phyloP scores from a whole-genome alignment of 768 basidiomycete species.

The Tephrocybe sp. region DNA sequence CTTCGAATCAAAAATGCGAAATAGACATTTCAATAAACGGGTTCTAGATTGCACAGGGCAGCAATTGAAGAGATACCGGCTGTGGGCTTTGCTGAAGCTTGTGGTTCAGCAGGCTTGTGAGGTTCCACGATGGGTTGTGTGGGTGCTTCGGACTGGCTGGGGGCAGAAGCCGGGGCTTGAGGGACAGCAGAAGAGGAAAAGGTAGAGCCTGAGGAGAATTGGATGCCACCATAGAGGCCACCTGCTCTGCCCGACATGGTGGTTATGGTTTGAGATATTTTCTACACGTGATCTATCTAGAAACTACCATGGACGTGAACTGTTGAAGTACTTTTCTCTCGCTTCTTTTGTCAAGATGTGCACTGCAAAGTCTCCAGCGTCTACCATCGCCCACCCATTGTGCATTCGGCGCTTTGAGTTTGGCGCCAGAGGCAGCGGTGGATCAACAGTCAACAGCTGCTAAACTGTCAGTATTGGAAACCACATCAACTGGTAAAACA shows the following conservation, averaged over 20 bases:
- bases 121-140: conserved; percentile 23
- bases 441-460: conserved; percentile 58
- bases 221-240: conserved; percentile 84
- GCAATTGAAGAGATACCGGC: conserved; percentile 59
- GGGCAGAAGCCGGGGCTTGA: conserved; percentile 21
- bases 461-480: not conserved
- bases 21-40: conserved; percentile 58
- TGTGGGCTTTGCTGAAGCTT: conserved; percentile 43
- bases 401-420: conserved; percentile 60
- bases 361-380: conserved; percentile 78
- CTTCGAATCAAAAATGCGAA: conserved; percentile 45
- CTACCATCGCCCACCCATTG: conserved; percentile 84
- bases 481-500: not conserved
- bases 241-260: conserved; percentile 79
- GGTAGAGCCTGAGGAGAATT: conserved; percentile 71
- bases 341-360: conserved; percentile 72
- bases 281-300: conserved; percentile 18
- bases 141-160: conserved; percentile 10
- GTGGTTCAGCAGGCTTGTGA: conserved; percentile 25
- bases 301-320: conserved; percentile 26
- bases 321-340: conserved; percentile 65
- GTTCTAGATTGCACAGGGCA: conserved; percentile 46
- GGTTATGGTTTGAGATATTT: conserved; percentile 17
- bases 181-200: conserved; percentile 44
- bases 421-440: conserved; percentile 60